phyloP scores from a whole-genome alignment of 768 basidiomycete genomes.

The Coprinopsis cinerea region DNA sequence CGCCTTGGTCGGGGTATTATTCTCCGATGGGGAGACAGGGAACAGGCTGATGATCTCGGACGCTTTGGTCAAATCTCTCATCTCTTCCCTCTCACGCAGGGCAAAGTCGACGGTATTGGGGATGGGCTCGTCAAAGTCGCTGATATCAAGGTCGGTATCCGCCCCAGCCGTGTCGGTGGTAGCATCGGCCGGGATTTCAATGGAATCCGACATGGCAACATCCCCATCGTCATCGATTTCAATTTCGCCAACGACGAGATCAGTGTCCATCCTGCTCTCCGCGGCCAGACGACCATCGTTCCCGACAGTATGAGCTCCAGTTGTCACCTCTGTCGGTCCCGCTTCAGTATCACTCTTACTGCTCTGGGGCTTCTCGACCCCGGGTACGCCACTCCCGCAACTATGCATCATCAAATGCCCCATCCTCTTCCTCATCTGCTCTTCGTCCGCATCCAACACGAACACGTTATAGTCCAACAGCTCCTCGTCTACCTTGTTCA shows the following conservation, averaged over 20 bases:
- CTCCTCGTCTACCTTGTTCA: slow-evolving; percentile 11
- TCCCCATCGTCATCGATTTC: slow-evolving; percentile 23
- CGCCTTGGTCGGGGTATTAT: neutral
- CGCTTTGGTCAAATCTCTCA: slow-evolving; percentile 80
- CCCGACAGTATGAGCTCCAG: slow-evolving; percentile 35
- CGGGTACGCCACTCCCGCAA: slow-evolving; percentile 34
- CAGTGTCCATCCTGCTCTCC: slow-evolving; percentile 13
- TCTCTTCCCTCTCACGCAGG: slow-evolving; percentile 81
- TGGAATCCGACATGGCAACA: slow-evolving; percentile 11
- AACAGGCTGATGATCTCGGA: slow-evolving; percentile 64
- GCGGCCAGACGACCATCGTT: slow-evolving; percentile 34
- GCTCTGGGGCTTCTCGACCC: slow-evolving; percentile 12
- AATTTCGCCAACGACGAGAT: slow-evolving; percentile 16
- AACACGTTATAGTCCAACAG: slow-evolving; percentile 69
- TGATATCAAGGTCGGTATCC: slow-evolving; percentile 8
- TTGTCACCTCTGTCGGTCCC: neutral
- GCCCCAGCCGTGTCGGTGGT: slow-evolving; percentile 1
- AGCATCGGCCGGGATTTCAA: neutral
- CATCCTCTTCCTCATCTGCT: slow-evolving; percentile 36
- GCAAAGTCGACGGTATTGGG: slow-evolving; percentile 77
- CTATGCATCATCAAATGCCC: slow-evolving; percentile 50
- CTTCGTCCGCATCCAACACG: slow-evolving; percentile 55
- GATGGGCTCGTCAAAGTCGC: slow-evolving; percentile 14
- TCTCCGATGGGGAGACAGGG: slow-evolving; percentile 11
- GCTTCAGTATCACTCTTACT: neutral